Conservation (phyloP, 1,284 basidiomycete species). For the Malassezia caprae region DNA sequence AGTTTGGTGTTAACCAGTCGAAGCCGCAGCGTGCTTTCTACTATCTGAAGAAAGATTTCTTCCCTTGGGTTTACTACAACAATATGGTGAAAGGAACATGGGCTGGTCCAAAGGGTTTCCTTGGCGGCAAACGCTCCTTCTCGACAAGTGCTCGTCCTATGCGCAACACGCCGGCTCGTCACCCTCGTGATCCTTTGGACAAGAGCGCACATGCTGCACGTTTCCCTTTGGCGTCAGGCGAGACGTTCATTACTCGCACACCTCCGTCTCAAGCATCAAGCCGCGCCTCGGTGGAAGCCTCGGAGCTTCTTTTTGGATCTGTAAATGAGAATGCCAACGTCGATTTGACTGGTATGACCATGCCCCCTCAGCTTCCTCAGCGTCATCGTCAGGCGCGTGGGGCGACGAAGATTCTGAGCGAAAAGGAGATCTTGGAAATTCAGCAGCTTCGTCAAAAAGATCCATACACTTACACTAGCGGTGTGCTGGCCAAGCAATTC, state of each 20-base stretch:
- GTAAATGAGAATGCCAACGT: slow-evolving; percentile 13
- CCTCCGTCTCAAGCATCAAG: slow-evolving; percentile 24
- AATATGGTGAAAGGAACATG: slow-evolving; percentile 60
- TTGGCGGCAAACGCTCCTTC: slow-evolving; percentile 19
- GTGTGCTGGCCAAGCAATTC: slow-evolving; percentile 30
- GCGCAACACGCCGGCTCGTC: slow-evolving; percentile 37
- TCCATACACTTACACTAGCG: slow-evolving; percentile 28
- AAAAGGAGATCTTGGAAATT: slow-evolving; percentile 31
- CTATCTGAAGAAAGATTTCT: slow-evolving; percentile 81
- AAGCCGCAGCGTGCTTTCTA: slow-evolving; percentile 62
- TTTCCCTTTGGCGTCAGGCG: slow-evolving; percentile 29
- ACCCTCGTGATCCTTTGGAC: slow-evolving; percentile 40
- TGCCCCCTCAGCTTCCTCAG: slow-evolving; percentile 25
- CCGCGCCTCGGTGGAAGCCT: slow-evolving; percentile 20
- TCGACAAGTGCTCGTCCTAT: slow-evolving; percentile 19
- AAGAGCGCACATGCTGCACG: slow-evolving; percentile 24
- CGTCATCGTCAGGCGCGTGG: slow-evolving; percentile 10
- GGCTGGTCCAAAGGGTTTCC: slow-evolving; percentile 39
- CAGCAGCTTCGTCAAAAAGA: slow-evolving; percentile 30
- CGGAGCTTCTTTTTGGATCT: slow-evolving; percentile 22
- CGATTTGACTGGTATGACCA: slow-evolving; percentile 16
- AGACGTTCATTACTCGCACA: slow-evolving; percentile 40
- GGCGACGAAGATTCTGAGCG: slow-evolving; percentile 13
- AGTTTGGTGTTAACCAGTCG: slow-evolving; percentile 37
- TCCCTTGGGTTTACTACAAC: slow-evolving; percentile 81